Evolutionary conservation across 805 yeast genomes (phyloP), one percentile per base, ranked within the genome.

Genomic region (Candida stauntonica): DNA sequence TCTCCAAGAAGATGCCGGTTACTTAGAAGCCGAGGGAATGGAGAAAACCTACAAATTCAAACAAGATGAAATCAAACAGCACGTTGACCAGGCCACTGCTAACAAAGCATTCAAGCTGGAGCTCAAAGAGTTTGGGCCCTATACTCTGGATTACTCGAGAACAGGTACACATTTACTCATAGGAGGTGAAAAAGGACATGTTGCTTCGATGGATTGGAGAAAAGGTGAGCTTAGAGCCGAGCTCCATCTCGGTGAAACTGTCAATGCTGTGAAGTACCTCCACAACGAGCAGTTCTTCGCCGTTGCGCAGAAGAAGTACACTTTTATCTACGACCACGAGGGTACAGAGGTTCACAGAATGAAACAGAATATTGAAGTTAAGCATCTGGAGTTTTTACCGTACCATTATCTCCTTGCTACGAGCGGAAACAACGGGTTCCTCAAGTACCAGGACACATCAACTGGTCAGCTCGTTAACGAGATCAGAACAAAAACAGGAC

Each of bases 121-220:
- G 19, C 67, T 93, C 44, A 72, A 73, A 11, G 84, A 85, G 44
- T 83, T 79, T 57, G 98, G 98, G 0, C 97, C 99, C 1, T 93
- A 93, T 57, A 63, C 70, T 5, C 57, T 85, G 8, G 88, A 91
- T 59, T 93, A 82, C 59, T 75, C 93, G 3, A 72, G 91, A 60
- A 87, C 87, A 51, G 99, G 99, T 38, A 78, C 96, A 45, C 82
- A 81, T 46, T 60, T 93, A 34, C 68, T 93, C 26, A 66, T 93
- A 17, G 93, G 89, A 9, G 99, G 99, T 15, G 71, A 72, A 33
- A 87, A 86, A 58, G 99, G 99, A 3, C 99, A 93, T 67, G 78
- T 93, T 36, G 98, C 99, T 0, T 77, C 93, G 2, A 81, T 93
- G 70, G 96, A 93, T 64, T 93, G 99, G 97, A 77, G 94, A 57